These are phyloP conservation scores for Nemania sp. DNA, from an alignment of 2,329 filamentous ascomycete genomes.

Conservation along the genomic window DNA sequence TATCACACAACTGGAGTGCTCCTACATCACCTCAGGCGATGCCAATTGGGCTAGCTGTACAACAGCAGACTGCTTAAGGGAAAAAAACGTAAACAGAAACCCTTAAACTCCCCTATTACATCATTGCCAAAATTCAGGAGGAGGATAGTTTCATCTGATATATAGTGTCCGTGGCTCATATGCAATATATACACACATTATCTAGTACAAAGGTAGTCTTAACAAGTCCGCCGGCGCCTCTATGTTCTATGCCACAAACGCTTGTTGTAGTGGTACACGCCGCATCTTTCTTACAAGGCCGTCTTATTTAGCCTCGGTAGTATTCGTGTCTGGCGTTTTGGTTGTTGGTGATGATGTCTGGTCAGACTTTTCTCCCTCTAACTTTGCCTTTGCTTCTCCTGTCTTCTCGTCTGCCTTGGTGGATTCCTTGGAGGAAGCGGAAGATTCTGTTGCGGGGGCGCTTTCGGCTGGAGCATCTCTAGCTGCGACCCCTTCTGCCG, in stretches of 20 bases:
- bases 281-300: neutral
- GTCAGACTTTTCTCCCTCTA: constrained; percentile 5
- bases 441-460: constrained; percentile 41
- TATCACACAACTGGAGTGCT: neutral
- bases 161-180: constrained; percentile 26
- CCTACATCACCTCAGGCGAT: neutral
- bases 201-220: constrained; percentile 28
- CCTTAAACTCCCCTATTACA: neutral
- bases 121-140: neutral
- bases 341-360: neutral
- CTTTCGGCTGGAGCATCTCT: constrained; percentile 39
- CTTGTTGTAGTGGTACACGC: constrained; percentile 30
- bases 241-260: constrained; percentile 25
- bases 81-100: neutral
- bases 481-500: constrained; percentile 46
- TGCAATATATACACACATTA: constrained; percentile 37
- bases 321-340: neutral
- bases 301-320: constrained; percentile 19
- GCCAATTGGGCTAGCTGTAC: neutral
- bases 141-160: constrained; percentile 12
- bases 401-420: constrained; percentile 33
- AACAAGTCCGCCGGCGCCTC: constrained; percentile 24
- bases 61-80: neutral
- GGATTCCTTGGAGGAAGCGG: constrained; percentile 14
- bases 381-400: constrained; percentile 22